Conservation (phyloP, 352 stramenopile genomes). For the Phytopythium montanum region DNA sequence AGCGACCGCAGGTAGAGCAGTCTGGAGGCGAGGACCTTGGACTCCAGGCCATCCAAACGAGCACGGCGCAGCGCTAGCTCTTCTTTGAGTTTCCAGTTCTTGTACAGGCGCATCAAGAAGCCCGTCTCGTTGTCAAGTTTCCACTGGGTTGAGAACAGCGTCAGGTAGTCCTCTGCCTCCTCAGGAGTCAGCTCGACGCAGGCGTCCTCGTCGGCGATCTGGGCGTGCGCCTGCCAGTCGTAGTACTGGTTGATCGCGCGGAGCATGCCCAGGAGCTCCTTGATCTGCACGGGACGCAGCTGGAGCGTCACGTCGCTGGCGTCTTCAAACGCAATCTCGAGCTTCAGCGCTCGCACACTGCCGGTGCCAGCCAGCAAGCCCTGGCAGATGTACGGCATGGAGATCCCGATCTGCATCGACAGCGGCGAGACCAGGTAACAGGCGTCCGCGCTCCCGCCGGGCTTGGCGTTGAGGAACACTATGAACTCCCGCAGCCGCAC, state of each 20-base stretch:
- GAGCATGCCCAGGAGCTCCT: slow-evolving; percentile 51
- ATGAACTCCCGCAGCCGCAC: slow-evolving; percentile 61
- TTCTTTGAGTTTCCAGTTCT: slow-evolving; percentile 39
- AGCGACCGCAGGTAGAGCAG: slow-evolving; percentile 59
- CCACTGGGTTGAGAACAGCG: slow-evolving; percentile 54
- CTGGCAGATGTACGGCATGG: slow-evolving; percentile 67
- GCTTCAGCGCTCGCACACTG: slow-evolving; percentile 36
- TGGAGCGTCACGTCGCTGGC: slow-evolving; percentile 35
- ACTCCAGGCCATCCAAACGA: slow-evolving; percentile 52
- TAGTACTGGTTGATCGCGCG: slow-evolving; percentile 58
- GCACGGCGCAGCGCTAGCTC: slow-evolving; percentile 28
- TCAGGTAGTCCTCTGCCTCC: slow-evolving; percentile 56
- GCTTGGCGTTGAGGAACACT: slow-evolving; percentile 59
- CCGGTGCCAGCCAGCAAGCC: slow-evolving; percentile 48
- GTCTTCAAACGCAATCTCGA: slow-evolving; percentile 45
- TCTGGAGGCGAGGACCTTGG: slow-evolving; percentile 47
- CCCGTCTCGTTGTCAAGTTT: slow-evolving; percentile 46
- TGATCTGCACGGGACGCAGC: slow-evolving; percentile 62
- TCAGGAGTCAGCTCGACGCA: slow-evolving; percentile 49
- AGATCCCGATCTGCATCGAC: slow-evolving; percentile 50
- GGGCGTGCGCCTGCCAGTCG: slow-evolving; percentile 60
- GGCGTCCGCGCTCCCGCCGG: slow-evolving; percentile 21
- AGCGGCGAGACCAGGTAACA: slow-evolving; percentile 52
- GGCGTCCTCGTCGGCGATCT: slow-evolving; percentile 53
- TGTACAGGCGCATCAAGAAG: slow-evolving; percentile 34